These are phyloP conservation scores for Vitis hybrid DNA, from an alignment of 177 flowering plant species.

Conservation along the genomic window DNA sequence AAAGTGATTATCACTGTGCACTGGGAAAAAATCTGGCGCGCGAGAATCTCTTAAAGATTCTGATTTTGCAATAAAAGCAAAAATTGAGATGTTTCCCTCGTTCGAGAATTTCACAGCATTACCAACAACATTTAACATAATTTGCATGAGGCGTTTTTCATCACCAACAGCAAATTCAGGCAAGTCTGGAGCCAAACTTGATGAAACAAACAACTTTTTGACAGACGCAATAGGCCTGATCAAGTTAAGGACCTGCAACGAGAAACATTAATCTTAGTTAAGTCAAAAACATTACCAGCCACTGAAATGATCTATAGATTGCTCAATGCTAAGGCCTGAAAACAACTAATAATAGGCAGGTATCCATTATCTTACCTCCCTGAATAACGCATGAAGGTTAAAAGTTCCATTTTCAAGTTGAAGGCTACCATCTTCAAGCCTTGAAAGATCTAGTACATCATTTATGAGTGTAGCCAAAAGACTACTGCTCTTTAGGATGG, in stretches of 20 bases:
- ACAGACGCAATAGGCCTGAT: conserved; percentile 86
- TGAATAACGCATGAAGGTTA: conserved; percentile 66
- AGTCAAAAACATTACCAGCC: not conserved
- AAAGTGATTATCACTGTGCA: conserved; percentile 69
- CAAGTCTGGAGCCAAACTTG: conserved; percentile 66
- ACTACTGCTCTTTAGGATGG: conserved; percentile 81
- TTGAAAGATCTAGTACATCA: conserved; percentile 93
- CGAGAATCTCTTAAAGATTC: conserved; percentile 69
- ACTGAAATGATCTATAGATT: not conserved
- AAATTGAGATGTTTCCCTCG: conserved; percentile 73
- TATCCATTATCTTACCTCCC: conserved; percentile 50
- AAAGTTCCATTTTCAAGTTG: conserved; percentile 70
- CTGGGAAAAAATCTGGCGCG: conserved; percentile 64
- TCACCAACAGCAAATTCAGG: conserved; percentile 88
- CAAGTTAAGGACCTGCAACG: conserved; percentile 74
- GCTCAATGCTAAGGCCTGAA: not conserved
- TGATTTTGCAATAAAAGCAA: conserved; percentile 62
- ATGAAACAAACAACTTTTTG: conserved; percentile 58
- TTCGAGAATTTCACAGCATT: conserved; percentile 93
- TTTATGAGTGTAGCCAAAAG: conserved; percentile 87
- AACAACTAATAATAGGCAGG: not conserved
- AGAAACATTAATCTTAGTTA: not conserved
- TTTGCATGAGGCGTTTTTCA: conserved; percentile 90
- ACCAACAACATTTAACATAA: conserved; percentile 74
- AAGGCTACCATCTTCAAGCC: conserved; percentile 96